phyloP scores from a whole-genome alignment of 768 basidiomycete species.

The Suillus sp. region DNA sequence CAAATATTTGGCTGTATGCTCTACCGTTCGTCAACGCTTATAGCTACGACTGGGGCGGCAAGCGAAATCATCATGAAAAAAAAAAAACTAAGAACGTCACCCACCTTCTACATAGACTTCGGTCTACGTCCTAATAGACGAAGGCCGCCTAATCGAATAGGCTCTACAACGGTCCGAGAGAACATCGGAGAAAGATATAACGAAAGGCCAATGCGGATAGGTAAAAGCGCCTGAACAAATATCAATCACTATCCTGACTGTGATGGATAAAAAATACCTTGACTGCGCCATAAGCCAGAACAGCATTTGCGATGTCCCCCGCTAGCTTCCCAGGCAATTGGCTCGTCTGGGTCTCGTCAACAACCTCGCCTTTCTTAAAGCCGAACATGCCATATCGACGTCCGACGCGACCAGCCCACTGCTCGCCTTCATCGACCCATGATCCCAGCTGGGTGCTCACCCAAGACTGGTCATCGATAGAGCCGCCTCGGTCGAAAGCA shows the following conservation, averaged over 20 bases:
- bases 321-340: conserved; percentile 49
- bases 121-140: conserved; percentile 15
- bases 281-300: conserved; percentile 77
- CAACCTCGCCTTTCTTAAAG: conserved; percentile 51
- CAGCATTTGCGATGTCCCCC: conserved; percentile 79
- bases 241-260: not conserved
- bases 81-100: conserved; percentile 23
- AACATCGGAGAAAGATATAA: conserved; percentile 75
- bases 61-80: conserved; percentile 56
- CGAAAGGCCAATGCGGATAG: conserved; percentile 70
- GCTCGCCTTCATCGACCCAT: conserved; percentile 82
- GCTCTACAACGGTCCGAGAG: conserved; percentile 66
- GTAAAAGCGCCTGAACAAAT: conserved; percentile 51
- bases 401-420: conserved; percentile 72
- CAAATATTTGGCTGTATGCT: conserved; percentile 69
- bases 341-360: not conserved
- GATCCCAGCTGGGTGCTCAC: conserved; percentile 41
- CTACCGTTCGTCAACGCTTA: conserved; percentile 63
- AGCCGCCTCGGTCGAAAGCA: conserved; percentile 21
- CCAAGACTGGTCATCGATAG: conserved; percentile 37
- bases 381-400: conserved; percentile 81
- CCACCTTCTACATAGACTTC: conserved; percentile 26
- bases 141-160: conserved; percentile 41
- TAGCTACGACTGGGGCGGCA: conserved; percentile 80
- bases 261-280: conserved; percentile 52